phyloP scores from a whole-genome alignment of 208 protist genomes.

The Acanthamoeba sp. region DNA sequence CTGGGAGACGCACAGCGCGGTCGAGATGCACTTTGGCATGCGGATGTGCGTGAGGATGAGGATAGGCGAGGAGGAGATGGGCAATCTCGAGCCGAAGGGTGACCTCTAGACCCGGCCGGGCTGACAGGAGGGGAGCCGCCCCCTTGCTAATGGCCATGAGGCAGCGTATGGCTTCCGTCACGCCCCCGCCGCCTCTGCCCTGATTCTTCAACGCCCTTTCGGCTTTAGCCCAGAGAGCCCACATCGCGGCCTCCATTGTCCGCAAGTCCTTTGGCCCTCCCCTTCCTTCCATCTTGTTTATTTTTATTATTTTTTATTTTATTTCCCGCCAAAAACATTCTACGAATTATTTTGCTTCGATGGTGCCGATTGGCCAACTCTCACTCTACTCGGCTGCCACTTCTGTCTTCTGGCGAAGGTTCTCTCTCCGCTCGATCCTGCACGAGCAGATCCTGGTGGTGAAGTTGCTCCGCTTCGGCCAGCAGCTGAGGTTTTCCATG shows the following conservation, averaged over 20 bases:
- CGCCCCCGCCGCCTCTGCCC: background rate
- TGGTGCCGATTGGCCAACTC: no score
- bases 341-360: no score
- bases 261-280: background rate
- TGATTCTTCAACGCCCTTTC: background rate
- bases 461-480: no score
- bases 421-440: no score
- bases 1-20: background rate
- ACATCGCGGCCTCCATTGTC: slow-evolving; percentile 35
- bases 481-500: no score
- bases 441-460: no score
- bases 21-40: background rate
- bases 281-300: background rate
- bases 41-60: background rate
- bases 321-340: no score
- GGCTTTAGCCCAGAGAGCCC: background rate
- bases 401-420: no score
- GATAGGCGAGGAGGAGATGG: background rate
- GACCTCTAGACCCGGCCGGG: background rate
- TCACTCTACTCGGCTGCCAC: no score
- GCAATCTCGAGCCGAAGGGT: background rate
- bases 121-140: background rate
- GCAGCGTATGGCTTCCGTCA: background rate
- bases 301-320: background rate
- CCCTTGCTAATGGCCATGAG: background rate